Conservation (phyloP, 176 grass and related monocot species). For the Paspalum vaginatum region DNA sequence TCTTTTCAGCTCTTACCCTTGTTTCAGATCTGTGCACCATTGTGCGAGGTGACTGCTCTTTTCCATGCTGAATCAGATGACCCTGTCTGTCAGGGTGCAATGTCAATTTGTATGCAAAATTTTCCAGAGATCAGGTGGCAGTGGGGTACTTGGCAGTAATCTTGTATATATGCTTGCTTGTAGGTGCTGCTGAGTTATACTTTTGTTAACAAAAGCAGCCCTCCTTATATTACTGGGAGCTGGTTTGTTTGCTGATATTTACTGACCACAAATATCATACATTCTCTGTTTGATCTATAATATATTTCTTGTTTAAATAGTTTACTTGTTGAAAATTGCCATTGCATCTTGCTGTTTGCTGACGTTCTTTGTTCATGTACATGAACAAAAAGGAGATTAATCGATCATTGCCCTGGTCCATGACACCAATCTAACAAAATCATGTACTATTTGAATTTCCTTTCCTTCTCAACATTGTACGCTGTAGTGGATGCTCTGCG, state of each 20-base stretch:
- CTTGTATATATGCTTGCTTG: not conserved
- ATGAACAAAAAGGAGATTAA: not conserved
- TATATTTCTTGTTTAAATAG: not conserved
- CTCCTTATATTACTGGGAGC: not conserved
- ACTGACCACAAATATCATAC: not conserved
- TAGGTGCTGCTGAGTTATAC: not conserved
- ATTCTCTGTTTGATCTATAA: not conserved
- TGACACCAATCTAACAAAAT: constrained; percentile 8
- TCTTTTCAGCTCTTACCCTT: constrained; percentile 29
- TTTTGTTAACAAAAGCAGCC: constrained; percentile 5
- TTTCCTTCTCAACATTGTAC: constrained; percentile 39
- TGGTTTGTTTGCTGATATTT: constrained; percentile 7
- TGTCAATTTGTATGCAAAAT: constrained; percentile 27
- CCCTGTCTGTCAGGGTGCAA: not conserved
- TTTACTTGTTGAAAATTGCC: not conserved
- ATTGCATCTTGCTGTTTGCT: not conserved
- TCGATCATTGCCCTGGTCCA: not conserved
- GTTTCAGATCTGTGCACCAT: constrained; percentile 40
- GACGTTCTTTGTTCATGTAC: not conserved
- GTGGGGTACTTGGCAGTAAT: constrained; percentile 47
- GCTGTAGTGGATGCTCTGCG: not conserved
- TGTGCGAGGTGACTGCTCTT: constrained; percentile 61
- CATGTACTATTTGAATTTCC: not conserved
- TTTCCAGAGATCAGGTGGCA: constrained; percentile 60
- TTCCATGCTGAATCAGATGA: constrained; percentile 39